Percentiles rank a stretch among this genome's conserved stretches.
phyloP scores from a whole-genome alignment of 1,284 basidiomycete species.

The Tilletia indica region DNA sequence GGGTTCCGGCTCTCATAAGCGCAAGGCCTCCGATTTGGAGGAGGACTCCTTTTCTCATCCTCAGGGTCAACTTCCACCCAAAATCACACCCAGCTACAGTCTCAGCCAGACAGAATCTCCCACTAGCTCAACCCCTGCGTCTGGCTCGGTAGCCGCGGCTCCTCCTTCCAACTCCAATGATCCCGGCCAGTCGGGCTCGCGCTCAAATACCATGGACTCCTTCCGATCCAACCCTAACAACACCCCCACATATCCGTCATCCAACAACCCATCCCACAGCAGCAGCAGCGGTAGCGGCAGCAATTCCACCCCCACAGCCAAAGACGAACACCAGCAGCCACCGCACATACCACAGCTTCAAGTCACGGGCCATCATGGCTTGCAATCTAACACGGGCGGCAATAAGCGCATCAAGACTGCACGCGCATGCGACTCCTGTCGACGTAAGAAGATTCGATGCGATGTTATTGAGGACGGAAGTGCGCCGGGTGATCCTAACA shows the following conservation, averaged over 20 bases:
- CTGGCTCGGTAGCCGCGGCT: no score
- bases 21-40: conserved; percentile 1
- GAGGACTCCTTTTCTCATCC: background rate
- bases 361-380: conserved; percentile 13
- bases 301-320: background rate
- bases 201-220: background rate
- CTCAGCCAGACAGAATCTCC: background rate
- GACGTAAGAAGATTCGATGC: conserved; percentile 85
- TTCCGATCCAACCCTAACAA: no score
- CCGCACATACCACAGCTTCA: background rate
- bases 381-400: conserved; percentile 10
- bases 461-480: conserved; percentile 52
- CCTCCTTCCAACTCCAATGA: background rate
- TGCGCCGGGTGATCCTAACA: conserved; percentile 38
- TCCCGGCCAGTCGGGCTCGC: background rate
- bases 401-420: conserved; percentile 83
- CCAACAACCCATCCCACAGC: background rate
- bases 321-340: no score
- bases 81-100: background rate
- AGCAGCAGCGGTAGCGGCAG: background rate
- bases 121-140: conserved; percentile 1
- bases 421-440: conserved; percentile 84
- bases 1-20: conserved; percentile 8
- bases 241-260: background rate
- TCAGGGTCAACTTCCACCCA: background rate